Conservation (phyloP, 1,139 yeast genomes). For the Hansenula anomala region DNA sequence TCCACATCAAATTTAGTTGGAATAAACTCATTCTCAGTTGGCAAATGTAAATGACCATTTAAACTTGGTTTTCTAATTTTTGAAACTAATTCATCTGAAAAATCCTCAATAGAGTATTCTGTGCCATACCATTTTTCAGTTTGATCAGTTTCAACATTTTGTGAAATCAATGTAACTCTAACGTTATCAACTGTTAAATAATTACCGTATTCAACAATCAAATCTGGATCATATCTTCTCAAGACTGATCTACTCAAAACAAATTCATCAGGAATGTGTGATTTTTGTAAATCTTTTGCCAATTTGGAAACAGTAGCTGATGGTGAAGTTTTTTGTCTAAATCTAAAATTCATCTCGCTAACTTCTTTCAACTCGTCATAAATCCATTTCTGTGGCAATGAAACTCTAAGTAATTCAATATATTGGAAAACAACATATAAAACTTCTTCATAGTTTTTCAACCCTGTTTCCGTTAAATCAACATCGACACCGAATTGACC, state of each 20-base stretch:
- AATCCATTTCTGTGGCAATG: conserved; percentile 58
- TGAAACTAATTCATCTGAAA: conserved; percentile 36
- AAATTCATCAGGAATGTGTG: conserved; percentile 55
- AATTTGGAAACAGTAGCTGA: conserved; percentile 52
- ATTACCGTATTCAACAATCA: conserved; percentile 46
- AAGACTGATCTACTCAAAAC: conserved; percentile 56
- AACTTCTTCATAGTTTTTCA: conserved; percentile 58
- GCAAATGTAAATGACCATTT: conserved; percentile 50
- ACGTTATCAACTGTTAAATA: conserved; percentile 56
- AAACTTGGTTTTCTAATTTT: conserved; percentile 30
- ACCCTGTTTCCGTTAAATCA: conserved; percentile 73
- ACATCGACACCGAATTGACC: conserved; percentile 64
- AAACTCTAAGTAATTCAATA: conserved; percentile 47
- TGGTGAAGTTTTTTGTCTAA: conserved; percentile 61
- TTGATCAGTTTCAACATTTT: conserved; percentile 33
- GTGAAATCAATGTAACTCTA: conserved; percentile 54
- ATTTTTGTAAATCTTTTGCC: conserved; percentile 45
- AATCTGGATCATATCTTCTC: conserved; percentile 52
- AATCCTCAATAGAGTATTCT: conserved; percentile 49
- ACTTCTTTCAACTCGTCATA: conserved; percentile 44
- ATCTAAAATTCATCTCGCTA: conserved; percentile 51
- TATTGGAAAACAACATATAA: conserved; percentile 64
- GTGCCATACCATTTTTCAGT: conserved; percentile 91
- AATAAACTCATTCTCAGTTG: conserved; percentile 70
- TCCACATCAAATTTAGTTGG: conserved; percentile 70